These are phyloP conservation scores for Trichoderma brevicompactum DNA, from an alignment of 2,329 filamentous ascomycete species.

Conservation along the genomic window DNA sequence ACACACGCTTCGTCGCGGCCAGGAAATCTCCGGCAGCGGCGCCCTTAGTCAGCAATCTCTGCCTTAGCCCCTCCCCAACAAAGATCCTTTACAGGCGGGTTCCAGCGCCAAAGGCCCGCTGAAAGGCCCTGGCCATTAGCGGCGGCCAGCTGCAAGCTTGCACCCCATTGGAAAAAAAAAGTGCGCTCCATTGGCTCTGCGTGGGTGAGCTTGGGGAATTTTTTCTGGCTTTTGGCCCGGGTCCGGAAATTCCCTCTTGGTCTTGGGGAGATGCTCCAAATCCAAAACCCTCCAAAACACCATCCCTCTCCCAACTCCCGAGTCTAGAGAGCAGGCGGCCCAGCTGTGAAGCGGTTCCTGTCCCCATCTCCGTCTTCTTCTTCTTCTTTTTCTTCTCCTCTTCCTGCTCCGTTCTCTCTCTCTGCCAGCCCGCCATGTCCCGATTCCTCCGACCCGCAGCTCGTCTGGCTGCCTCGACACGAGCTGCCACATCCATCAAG, in stretches of 20 bases:
- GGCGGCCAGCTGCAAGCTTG: slow-evolving; percentile 26
- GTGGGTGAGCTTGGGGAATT: slow-evolving; percentile 4
- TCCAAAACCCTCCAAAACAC: slow-evolving; percentile 6
- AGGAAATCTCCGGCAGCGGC: slow-evolving; percentile 10
- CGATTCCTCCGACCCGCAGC: slow-evolving; percentile 57
- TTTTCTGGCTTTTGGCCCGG: slow-evolving; percentile 11
- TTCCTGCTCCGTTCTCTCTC: background rate
- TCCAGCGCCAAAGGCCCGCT: slow-evolving; percentile 19
- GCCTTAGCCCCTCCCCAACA: slow-evolving; percentile 29
- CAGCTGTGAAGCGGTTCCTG: slow-evolving; percentile 25
- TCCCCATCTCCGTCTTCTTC: slow-evolving; percentile 31
- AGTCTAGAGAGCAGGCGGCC: slow-evolving; percentile 31
- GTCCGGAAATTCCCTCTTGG: slow-evolving; percentile 31
- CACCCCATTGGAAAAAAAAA: slow-evolving; percentile 22
- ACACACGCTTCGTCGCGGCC: slow-evolving; percentile 2
- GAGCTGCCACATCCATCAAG: slow-evolving; percentile 41
- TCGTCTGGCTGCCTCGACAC: slow-evolving; percentile 52
- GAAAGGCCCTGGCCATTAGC: slow-evolving; percentile 25
- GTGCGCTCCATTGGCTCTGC: slow-evolving; percentile 7
- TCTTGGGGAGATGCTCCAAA: slow-evolving; percentile 24
- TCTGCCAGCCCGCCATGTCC: slow-evolving; percentile 47
- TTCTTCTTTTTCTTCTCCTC: too few relatives aligned
- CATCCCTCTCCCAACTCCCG: background rate
- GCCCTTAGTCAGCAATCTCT: slow-evolving; percentile 24
- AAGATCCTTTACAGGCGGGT: slow-evolving; percentile 17